These are phyloP conservation scores for Pigoraptor vietnamica DNA, from an alignment of 78 protist species.

Conservation along the genomic window DNA sequence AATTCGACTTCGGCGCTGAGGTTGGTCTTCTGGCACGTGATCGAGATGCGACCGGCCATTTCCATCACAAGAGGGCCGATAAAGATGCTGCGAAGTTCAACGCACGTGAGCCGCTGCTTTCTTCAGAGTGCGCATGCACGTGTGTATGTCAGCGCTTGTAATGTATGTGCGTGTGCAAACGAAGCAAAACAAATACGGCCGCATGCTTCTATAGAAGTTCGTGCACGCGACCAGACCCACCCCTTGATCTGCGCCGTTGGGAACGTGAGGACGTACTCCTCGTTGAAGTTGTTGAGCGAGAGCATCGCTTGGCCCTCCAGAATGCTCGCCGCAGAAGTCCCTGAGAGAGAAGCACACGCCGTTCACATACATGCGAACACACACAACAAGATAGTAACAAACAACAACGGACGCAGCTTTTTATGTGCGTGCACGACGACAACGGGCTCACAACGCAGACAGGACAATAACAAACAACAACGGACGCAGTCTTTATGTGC, in stretches of 20 bases:
- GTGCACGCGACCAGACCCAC: slow-evolving; percentile 55
- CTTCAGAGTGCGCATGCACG: too few species aligned
- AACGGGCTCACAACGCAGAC: too few species aligned
- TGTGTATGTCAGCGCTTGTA: too few species aligned
- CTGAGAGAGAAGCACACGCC: too few species aligned
- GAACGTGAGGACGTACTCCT: slow-evolving; percentile 60
- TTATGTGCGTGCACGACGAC: too few species aligned
- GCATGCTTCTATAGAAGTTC: slow-evolving; percentile 44
- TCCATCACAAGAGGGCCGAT: slow-evolving; percentile 29
- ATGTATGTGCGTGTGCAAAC: neutral
- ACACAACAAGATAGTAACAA: too few species aligned
- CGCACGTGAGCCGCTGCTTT: too few species aligned
- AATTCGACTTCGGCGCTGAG: slow-evolving; percentile 52
- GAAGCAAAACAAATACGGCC: neutral
- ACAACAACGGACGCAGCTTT: too few species aligned
- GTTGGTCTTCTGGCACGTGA: slow-evolving; percentile 58
- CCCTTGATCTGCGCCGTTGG: slow-evolving; percentile 67
- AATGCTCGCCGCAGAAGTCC: slow-evolving; percentile 34
- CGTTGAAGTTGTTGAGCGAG: slow-evolving; percentile 29
- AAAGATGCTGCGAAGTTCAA: slow-evolving; percentile 22
- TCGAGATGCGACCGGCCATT: slow-evolving; percentile 34
- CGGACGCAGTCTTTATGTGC: too few species aligned
- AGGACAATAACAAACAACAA: too few species aligned
- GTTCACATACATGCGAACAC: neutral
- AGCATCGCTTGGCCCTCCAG: slow-evolving; percentile 56